A percentile compares a stretch with the other conserved stretches of the same genome.
These are phyloP conservation scores for Vanilla planifolia DNA, from an alignment of 106 monocot species.

Conservation along the genomic window DNA sequence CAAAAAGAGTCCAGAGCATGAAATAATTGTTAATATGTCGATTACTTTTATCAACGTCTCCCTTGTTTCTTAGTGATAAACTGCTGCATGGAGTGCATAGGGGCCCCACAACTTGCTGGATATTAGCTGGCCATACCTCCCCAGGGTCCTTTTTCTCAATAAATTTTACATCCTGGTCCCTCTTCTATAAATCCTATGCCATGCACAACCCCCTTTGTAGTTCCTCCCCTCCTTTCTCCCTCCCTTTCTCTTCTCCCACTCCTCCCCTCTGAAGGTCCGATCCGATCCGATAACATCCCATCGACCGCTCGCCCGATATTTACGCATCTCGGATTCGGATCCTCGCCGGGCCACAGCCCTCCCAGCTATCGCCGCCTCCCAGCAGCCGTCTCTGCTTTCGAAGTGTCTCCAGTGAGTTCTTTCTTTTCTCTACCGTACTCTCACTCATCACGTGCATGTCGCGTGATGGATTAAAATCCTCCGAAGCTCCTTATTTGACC, in stretches of 20 bases:
- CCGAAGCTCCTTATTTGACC: too few relatives aligned
- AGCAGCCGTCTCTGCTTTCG: neutral
- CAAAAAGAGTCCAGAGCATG: too few relatives aligned
- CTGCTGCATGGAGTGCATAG: neutral
- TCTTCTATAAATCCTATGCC: neutral
- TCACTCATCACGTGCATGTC: too few relatives aligned
- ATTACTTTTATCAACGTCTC: neutral
- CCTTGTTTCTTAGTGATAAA: neutral
- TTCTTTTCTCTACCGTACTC: neutral
- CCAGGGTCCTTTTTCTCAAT: neutral
- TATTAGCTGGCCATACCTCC: constrained; percentile 1
- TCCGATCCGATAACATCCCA: neutral
- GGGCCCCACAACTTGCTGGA: neutral
- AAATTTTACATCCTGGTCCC: neutral
- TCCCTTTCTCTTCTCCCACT: neutral
- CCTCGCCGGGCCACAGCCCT: neutral
- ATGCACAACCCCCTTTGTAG: neutral
- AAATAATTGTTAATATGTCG: neutral
- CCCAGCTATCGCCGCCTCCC: neutral
- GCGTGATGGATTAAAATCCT: too few relatives aligned
- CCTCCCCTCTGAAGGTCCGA: neutral
- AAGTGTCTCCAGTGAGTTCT: neutral
- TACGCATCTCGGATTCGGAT: neutral
- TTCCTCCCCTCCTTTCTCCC: neutral
- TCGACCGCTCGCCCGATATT: neutral